Conservation (phyloP, 768 basidiomycete genomes). For the Leucosporidium creatinivorum region DNA sequence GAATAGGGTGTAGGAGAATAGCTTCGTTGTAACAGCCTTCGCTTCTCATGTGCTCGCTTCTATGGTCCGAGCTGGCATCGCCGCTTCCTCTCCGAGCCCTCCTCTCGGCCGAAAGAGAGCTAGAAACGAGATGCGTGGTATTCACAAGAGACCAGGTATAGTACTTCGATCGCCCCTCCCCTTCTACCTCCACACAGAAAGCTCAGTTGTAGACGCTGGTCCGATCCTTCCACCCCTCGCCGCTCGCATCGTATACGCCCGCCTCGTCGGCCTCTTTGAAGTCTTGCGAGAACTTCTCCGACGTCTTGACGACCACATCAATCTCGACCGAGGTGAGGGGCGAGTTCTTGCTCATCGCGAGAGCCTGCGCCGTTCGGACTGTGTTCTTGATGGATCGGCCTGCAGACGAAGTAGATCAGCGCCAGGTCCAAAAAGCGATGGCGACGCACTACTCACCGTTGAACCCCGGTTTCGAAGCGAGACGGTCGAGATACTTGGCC, state of each 20-base stretch:
- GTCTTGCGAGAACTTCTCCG: conserved; percentile 1
- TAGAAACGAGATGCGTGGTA: too few species aligned
- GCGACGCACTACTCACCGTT: conserved; percentile 51
- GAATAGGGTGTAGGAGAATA: too few species aligned
- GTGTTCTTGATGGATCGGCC: conserved; percentile 55
- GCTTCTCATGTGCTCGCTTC: too few species aligned
- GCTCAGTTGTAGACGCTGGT: background rate
- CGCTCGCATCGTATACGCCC: conserved; percentile 14
- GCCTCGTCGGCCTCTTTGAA: conserved; percentile 21
- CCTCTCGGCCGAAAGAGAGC: too few species aligned
- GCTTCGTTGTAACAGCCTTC: too few species aligned
- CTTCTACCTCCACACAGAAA: too few species aligned
- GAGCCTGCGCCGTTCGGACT: conserved; percentile 56
- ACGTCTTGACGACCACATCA: conserved; percentile 44
- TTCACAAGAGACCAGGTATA: too few species aligned
- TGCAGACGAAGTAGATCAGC: background rate
- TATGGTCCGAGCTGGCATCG: too few species aligned
- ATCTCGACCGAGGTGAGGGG: conserved; percentile 51
- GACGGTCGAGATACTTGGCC: conserved; percentile 46
- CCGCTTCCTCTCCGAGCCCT: too few species aligned
- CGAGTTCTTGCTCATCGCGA: conserved; percentile 51
- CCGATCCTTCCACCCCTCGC: conserved; percentile 14
- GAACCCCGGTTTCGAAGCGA: conserved; percentile 49
- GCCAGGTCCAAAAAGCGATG: background rate
- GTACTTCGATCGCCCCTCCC: too few species aligned